Conservation (phyloP, 345 rosid genomes). For the Bruguiera gymnorhiza region DNA sequence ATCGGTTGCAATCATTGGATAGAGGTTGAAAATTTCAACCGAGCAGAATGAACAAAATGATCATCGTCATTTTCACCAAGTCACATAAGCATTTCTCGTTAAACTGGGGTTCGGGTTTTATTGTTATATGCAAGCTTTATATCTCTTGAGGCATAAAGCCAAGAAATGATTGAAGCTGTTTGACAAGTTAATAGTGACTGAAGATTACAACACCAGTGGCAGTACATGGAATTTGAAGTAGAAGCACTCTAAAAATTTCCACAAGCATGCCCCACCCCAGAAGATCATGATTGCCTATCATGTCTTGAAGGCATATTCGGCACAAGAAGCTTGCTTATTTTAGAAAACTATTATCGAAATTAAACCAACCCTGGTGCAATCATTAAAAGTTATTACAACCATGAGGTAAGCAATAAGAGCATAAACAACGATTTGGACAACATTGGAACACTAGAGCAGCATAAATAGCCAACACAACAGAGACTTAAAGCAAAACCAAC, state of each 20-base stretch:
- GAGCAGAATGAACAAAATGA: too few species aligned
- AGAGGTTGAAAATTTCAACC: too few species aligned
- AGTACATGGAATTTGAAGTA: neutral
- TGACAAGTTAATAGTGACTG: conserved; percentile 6
- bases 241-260: neutral
- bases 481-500: neutral
- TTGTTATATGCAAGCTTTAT: conserved; percentile 2
- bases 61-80: too few species aligned
- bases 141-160: conserved; percentile 5
- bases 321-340: conserved; percentile 10
- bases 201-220: neutral
- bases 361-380: conserved; percentile 21
- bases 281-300: too few species aligned
- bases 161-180: conserved; percentile 10
- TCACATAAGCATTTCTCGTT: too few species aligned
- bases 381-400: conserved; percentile 29
- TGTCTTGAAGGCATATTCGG: too few species aligned
- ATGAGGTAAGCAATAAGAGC: conserved; percentile 8
- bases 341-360: neutral
- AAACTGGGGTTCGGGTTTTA: neutral
- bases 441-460: conserved; percentile 7
- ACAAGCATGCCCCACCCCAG: neutral
- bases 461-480: conserved; percentile 12
- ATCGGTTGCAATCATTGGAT: too few species aligned
- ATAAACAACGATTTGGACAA: conserved; percentile 12